phyloP scores from a whole-genome alignment of 176 grass and related monocot genomes.

The Ananas comosus region DNA sequence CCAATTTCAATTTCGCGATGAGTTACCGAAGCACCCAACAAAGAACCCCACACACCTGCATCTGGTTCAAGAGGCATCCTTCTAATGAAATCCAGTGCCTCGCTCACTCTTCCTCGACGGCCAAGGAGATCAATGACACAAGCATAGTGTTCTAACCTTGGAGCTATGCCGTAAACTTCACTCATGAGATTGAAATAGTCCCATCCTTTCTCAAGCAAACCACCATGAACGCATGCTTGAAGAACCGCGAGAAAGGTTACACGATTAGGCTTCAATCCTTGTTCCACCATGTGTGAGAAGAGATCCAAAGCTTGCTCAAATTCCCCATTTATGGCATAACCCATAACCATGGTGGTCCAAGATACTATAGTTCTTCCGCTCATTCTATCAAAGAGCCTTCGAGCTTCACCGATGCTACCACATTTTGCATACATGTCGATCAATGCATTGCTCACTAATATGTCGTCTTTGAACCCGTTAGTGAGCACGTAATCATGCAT shows the following conservation, averaged over 20 bases:
- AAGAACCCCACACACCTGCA: not conserved
- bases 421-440: slow-evolving; percentile 14
- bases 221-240: not conserved
- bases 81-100: not conserved
- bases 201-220: slow-evolving; percentile 2
- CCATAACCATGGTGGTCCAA: slow-evolving; percentile 13
- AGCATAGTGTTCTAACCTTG: slow-evolving; percentile 6
- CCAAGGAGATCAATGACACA: slow-evolving; percentile 3
- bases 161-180: not conserved
- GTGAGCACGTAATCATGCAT: slow-evolving; percentile 2
- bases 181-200: slow-evolving; percentile 1
- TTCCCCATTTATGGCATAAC: not conserved
- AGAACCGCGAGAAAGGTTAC: slow-evolving; percentile 6
- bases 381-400: slow-evolving; percentile 6
- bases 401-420: slow-evolving; percentile 8
- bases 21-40: slow-evolving; percentile 1
- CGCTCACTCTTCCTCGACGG: not conserved
- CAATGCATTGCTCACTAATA: slow-evolving; percentile 2
- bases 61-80: slow-evolving; percentile 1
- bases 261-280: not conserved
- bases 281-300: slow-evolving; percentile 4
- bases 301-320: not conserved
- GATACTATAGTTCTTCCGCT: slow-evolving; percentile 1
- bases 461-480: not conserved
- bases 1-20: not conserved